These are phyloP conservation scores for Ganoderma multipileum DNA, from an alignment of 1,284 basidiomycete species.

Conservation along the genomic window DNA sequence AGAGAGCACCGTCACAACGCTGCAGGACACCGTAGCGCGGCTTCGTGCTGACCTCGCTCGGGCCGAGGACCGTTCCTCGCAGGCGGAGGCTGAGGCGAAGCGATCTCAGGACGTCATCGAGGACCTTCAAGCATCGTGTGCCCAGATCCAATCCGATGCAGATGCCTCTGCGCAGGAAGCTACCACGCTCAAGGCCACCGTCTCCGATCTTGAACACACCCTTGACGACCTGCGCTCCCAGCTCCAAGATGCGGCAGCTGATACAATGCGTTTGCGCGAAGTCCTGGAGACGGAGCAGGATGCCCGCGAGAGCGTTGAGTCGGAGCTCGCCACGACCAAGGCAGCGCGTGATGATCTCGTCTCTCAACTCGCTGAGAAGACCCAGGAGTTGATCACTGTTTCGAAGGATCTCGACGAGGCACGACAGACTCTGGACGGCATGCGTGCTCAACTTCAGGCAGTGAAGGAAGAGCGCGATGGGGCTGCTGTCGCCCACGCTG, in stretches of 20 bases:
- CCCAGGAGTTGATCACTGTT: conserved; percentile 16
- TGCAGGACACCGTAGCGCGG: conserved; percentile 18
- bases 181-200: conserved; percentile 18
- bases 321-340: conserved; percentile 21
- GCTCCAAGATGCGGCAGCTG: conserved; percentile 26
- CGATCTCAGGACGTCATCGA: conserved; percentile 17
- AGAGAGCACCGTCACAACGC: conserved; percentile 16
- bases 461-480: conserved; percentile 15
- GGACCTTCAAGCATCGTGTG: conserved; percentile 19
- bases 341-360: conserved; percentile 17
- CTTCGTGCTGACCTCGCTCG: conserved; percentile 22
- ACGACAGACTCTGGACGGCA: conserved; percentile 4
- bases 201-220: conserved; percentile 29
- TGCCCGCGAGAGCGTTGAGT: conserved; percentile 23
- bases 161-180: conserved; percentile 25
- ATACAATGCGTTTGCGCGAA: conserved; percentile 18
- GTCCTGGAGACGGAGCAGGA: conserved; percentile 26
- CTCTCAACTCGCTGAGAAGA: conserved; percentile 27
- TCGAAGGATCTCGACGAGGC: conserved; percentile 16
- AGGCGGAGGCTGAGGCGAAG: conserved; percentile 18
- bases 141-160: conserved; percentile 16
- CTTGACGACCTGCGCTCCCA: conserved; percentile 28
- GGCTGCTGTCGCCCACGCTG: conserved; percentile 13
- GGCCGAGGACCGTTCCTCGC: conserved; percentile 17
- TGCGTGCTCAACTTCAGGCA: conserved; percentile 11